Evolutionary conservation across 441 rosid species (phyloP), one percentile per base, ranked within the genome.

Genomic region (Eutrema salsugineum): DNA sequence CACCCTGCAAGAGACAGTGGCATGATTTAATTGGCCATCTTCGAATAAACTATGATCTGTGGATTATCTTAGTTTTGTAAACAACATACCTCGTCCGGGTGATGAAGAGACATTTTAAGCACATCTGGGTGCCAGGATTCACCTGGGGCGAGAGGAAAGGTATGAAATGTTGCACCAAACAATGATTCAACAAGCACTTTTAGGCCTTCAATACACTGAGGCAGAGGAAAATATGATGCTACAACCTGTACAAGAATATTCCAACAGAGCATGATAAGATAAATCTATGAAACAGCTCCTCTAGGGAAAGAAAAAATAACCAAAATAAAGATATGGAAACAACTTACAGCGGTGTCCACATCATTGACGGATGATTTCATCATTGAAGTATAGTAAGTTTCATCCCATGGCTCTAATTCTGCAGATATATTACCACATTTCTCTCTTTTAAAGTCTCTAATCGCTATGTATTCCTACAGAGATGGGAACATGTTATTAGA

Each of bases 91-190:
- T 95, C 99, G 43, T 89, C 93, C 8, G 97, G 95, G 79, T 92
- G 97, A 81, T 87, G 85, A 72, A 93, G 90, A 62, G 84, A 80
- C 91, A 93, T 73, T 87, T 95, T 93, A 53, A 91, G 86, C 77
- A 95, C 95, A 55, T 88, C 86, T 27, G 97, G 90, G 78, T 95
- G 97, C 99, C 99, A 95, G 10, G 98, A 89, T 88, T 95, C 99
- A 53, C 99, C 96, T 11, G 88, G 92, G 58, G 88, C 86, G 81
- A 91, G 71, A 42, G 97, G 83, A 54, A 87, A 69, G 42, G 78
- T 79, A 38, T 75, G 82, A 71, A 88, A 88, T 48, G 88, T 83
- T 70, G 91, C 93, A 77, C 97, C 97, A 80, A 93, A 95, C 69
- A 95, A 81, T 70, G 97, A 88, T 70, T 85, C 79, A 72, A 87